Evolutionary conservation across 108 stramenopile species (phyloP).

Genomic region (Schizochytrium sp.): DNA sequence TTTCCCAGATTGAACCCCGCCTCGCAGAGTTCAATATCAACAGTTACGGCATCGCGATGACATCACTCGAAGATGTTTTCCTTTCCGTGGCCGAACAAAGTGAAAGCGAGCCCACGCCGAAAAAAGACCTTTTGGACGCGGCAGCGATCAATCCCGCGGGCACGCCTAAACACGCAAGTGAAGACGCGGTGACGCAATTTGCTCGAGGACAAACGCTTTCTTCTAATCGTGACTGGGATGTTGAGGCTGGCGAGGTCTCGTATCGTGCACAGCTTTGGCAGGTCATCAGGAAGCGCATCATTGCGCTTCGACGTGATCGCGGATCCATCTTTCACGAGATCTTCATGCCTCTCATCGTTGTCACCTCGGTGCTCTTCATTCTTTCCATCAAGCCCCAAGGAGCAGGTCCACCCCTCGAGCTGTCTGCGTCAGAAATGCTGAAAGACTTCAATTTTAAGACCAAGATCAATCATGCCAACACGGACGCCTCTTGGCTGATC

Average conservation of each 20-base stretch:
- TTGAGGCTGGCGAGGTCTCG: background rate
- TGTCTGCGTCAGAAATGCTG: background rate
- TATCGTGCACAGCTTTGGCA: background rate
- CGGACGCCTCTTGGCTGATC: background rate
- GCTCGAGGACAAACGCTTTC: background rate
- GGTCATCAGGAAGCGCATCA: background rate
- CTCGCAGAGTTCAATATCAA: slow-evolving; percentile 25
- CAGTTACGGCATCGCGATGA: slow-evolving; percentile 48
- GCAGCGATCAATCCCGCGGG: no score
- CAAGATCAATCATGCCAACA: background rate
- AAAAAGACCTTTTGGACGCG: no score
- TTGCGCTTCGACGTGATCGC: background rate
- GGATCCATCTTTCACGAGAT: slow-evolving; percentile 9
- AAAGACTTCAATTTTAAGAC: background rate
- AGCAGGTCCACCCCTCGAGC: background rate
- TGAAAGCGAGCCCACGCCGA: background rate
- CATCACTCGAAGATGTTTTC: slow-evolving; percentile 59
- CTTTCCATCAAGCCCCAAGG: background rate
- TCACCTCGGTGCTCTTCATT: background rate
- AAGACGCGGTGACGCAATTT: background rate
- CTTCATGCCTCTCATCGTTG: background rate
- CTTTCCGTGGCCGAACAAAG: slow-evolving; percentile 12
- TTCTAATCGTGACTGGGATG: background rate
- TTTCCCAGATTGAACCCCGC: slow-evolving; percentile 29
- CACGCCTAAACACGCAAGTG: no score